Evolutionary conservation across 257 asterid genomes (phyloP).

Genomic region (Solanum clarkiae): DNA sequence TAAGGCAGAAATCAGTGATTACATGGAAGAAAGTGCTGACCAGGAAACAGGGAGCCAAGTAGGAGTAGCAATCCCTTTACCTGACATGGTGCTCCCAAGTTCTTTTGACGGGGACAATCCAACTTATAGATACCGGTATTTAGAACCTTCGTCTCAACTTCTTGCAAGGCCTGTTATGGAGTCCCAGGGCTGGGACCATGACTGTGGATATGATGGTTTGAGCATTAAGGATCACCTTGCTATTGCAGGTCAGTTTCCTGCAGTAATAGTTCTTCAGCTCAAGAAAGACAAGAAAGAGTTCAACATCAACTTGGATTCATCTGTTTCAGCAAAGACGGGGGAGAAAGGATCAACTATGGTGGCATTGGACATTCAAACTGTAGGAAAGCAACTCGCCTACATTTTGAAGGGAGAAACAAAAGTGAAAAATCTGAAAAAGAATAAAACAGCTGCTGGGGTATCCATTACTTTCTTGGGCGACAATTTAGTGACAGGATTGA

Average conservation of each 20-base stretch:
- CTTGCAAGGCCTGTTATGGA: conserved; percentile 17
- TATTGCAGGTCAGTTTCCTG: conserved; percentile 19
- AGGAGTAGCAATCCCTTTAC: conserved; percentile 77
- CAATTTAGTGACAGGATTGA: conserved; percentile 9
- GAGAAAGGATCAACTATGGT: conserved; percentile 23
- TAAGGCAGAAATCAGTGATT: conserved; percentile 43
- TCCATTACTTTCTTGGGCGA: conserved; percentile 20
- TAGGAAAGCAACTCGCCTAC: conserved; percentile 14
- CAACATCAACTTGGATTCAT: conserved; percentile 19
- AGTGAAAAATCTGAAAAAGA: conserved; percentile 2
- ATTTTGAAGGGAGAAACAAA: conserved; percentile 16
- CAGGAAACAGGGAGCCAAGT: conserved; percentile 65
- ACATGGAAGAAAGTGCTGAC: conserved; percentile 2
- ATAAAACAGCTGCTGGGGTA: conserved; percentile 22
- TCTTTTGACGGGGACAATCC: conserved; percentile 80
- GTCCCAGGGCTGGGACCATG: conserved; percentile 33
- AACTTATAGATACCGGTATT: conserved; percentile 65
- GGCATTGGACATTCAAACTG: conserved; percentile 13
- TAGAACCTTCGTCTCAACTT: conserved; percentile 15
- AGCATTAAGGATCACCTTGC: conserved; percentile 16
- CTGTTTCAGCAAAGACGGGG: conserved; percentile 17
- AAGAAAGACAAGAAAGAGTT: conserved; percentile 25
- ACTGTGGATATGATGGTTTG: conserved; percentile 26
- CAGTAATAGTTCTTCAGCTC: conserved; percentile 16
- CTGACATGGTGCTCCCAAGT: conserved; percentile 90